Evolutionary conservation across 805 yeast genomes (phyloP).

Genomic region (Metschnikowia bowlesiae): DNA sequence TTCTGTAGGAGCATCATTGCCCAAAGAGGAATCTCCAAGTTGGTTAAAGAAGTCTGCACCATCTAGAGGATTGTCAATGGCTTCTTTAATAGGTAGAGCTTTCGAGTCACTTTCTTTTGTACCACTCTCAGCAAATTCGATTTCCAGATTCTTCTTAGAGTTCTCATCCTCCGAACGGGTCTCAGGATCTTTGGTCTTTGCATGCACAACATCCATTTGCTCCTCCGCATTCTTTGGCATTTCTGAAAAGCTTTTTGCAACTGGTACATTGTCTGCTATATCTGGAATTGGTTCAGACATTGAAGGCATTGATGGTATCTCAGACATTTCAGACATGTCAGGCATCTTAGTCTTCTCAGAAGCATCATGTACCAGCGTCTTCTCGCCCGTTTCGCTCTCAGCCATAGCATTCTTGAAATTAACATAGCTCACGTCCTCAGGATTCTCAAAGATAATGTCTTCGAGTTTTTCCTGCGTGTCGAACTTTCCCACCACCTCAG

Average conservation of each 20-base stretch:
- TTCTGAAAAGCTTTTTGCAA: too few species aligned
- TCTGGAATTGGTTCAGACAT: too few species aligned
- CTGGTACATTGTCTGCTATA: too few species aligned
- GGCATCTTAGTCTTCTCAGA: not conserved
- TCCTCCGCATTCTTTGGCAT: too few species aligned
- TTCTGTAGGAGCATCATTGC: not conserved
- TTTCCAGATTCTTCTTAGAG: too few species aligned
- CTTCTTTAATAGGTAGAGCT: not conserved
- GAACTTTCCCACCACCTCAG: conserved; percentile 30
- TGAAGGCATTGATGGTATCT: too few species aligned
- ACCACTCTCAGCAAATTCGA: not conserved
- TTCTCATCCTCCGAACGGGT: too few species aligned
- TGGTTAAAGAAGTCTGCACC: not conserved
- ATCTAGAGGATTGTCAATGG: not conserved
- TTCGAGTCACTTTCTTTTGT: not conserved
- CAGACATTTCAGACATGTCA: too few species aligned
- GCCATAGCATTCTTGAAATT: not conserved
- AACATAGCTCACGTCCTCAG: not conserved
- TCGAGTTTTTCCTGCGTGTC: not conserved
- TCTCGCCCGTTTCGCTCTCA: not conserved
- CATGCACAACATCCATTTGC: too few species aligned
- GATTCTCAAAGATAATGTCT: not conserved
- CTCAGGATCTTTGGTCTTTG: not conserved
- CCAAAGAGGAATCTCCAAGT: not conserved
- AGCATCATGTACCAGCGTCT: too few species aligned